Evolutionary conservation across 805 yeast genomes (phyloP), one percentile per base, ranked within the genome.

Genomic region (Priceomyces fermenticarens): DNA sequence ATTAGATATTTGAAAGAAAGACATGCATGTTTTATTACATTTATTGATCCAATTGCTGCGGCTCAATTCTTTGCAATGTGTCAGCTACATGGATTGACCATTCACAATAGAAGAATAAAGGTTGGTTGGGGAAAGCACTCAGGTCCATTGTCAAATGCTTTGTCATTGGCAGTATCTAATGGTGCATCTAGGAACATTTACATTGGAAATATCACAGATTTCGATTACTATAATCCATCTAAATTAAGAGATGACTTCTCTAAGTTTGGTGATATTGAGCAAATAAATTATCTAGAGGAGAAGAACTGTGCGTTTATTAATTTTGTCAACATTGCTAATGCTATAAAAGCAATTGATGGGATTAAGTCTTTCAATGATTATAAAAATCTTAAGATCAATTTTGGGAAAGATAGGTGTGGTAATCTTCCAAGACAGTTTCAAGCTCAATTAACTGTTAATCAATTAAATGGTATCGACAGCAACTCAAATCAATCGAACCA

Each of bases 91-190:
- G 97, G 97, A 1, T 71, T 91, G 45, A 78, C 89, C 13, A 85
- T 91, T 45, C 95, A 87, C 58, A 84, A 83, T 59, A 77, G 95
- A 54, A 77, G 90, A 54, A 84, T 91, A 50, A 88, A 87, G 60
- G 89, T 91, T 42, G 97, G 97, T 14, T 91, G 99, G 98, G 99
- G 98, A 35, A 90, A 88, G 63, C 97, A 91, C 58, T 83, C 95
- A 4, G 98, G 98, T 9, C 89, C 96, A 1, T 72, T 91, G 48
- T 83, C 95, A 9, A 85, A 87, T 51, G 89, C 95, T 2, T 75
- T 91, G 43, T 85, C 90, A 6, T 68, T 86, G 42, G 97, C 97
- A 0, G 96, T 90, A 17, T 82, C 93, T 15, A 85, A 87, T 48
- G 98, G 98, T 31, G 98, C 97, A 0, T 81, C 93, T 14, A 79